phyloP scores from a whole-genome alignment of 805 yeast genomes.

The Candida stauntonica region DNA sequence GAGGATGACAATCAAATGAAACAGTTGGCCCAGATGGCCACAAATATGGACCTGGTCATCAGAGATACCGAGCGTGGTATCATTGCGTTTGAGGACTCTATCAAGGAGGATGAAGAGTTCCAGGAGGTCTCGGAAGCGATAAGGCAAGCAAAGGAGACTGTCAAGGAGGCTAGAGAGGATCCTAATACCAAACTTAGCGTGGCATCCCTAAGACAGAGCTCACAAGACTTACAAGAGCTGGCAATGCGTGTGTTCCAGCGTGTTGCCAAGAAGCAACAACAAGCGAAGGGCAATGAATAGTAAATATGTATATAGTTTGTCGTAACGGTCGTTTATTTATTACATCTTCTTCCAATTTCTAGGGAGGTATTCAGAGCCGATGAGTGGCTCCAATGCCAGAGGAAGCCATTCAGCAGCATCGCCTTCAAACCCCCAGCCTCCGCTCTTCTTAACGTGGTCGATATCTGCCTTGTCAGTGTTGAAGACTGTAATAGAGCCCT shows the following conservation, averaged over 20 bases:
- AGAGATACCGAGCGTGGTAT: constrained; percentile 88
- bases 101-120: constrained; percentile 49
- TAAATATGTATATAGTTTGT: not conserved
- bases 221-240: constrained; percentile 70
- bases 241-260: constrained; percentile 70
- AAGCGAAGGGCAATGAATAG: not conserved
- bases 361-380: constrained; percentile 30
- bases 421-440: constrained; percentile 70
- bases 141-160: constrained; percentile 56
- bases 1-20: constrained; percentile 55
- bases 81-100: constrained; percentile 53
- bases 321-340: constrained; percentile 2
- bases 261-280: constrained; percentile 20
- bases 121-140: constrained; percentile 41
- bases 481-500: constrained; percentile 82
- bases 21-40: constrained; percentile 66
- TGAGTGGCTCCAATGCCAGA: constrained; percentile 52
- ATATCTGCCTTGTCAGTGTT: constrained; percentile 60
- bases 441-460: constrained; percentile 37
- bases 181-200: constrained; percentile 53
- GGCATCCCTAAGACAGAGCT: constrained; percentile 62
- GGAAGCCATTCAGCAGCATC: constrained; percentile 76
- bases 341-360: constrained; percentile 24
- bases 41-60: constrained; percentile 71
- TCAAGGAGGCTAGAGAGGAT: constrained; percentile 61